phyloP scores from a whole-genome alignment of 257 asterid species.

The Jaltomata sinuosa region DNA sequence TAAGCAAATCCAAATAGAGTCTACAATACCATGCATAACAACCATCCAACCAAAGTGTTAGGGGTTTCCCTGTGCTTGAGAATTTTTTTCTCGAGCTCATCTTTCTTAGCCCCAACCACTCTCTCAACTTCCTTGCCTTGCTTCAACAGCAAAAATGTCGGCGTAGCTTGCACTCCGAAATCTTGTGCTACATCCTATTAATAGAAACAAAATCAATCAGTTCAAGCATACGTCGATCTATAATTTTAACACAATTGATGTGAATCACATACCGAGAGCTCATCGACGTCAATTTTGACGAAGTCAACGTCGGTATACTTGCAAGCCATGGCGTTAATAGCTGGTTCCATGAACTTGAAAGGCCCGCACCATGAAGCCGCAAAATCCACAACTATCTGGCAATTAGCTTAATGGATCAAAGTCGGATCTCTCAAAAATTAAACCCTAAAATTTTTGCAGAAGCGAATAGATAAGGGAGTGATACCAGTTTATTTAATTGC shows the following conservation, averaged over 20 bases:
- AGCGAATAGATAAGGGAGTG: neutral
- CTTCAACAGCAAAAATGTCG: constrained; percentile 73
- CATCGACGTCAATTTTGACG: constrained; percentile 77
- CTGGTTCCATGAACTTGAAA: constrained; percentile 76
- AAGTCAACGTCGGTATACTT: constrained; percentile 66
- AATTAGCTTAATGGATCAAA: constrained; percentile 13
- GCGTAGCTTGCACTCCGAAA: constrained; percentile 74
- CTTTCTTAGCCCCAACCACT: constrained; percentile 63
- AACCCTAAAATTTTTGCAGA: neutral
- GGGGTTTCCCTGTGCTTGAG: constrained; percentile 68
- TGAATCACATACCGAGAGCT: constrained; percentile 44
- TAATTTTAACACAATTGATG: neutral
- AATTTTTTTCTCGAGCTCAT: constrained; percentile 69
- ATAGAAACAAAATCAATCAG: neutral
- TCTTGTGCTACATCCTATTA: constrained; percentile 64
- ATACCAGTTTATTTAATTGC: constrained; percentile 71
- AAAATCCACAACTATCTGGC: constrained; percentile 78
- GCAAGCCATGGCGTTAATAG: constrained; percentile 38
- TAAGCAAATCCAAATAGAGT: no score
- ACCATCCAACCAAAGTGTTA: no score
- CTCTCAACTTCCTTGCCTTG: constrained; percentile 75
- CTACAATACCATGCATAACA: no score
- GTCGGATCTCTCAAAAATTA: neutral
- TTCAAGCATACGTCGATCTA: no score
- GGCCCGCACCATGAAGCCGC: constrained; percentile 95